Conservation (phyloP, 2,329 filamentous ascomycete genomes). For the Pyrenophora seminiperda region DNA sequence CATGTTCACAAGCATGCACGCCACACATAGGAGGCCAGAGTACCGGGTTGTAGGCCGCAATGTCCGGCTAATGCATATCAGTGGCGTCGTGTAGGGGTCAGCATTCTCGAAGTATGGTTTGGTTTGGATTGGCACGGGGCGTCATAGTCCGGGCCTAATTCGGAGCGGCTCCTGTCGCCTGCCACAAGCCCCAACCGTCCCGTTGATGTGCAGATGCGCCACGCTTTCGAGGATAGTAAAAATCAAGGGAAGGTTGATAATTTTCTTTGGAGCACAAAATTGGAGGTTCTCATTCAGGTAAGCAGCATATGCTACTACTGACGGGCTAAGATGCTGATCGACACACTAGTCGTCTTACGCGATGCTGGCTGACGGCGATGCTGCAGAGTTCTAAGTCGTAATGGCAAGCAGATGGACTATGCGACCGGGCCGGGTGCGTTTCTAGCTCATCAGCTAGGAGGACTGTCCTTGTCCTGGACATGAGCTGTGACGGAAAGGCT, state of each 20-base stretch:
- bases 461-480: background rate
- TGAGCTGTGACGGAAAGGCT: too few species aligned
- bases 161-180: conserved; percentile 8
- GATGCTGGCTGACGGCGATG: conserved; percentile 5
- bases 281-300: background rate
- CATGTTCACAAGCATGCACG: conserved; percentile 7
- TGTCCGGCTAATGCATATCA: conserved; percentile 20
- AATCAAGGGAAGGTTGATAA: background rate
- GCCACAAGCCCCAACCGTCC: conserved; percentile 8
- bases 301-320: background rate
- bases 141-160: conserved; percentile 7
- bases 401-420: background rate
- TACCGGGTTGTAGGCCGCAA: conserved; percentile 17
- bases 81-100: conserved; percentile 9
- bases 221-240: background rate
- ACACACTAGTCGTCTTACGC: too few species aligned
- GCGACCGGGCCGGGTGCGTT: background rate
- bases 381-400: background rate
- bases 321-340: too few species aligned
- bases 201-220: conserved; percentile 5
- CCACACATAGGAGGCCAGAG: conserved; percentile 1
- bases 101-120: conserved; percentile 19
- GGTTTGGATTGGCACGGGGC: conserved; percentile 6
- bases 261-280: background rate
- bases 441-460: background rate